These are phyloP conservation scores for Entomortierella beljakovae DNA, from an alignment of 192 early-diverging fungal species.

Conservation along the genomic window DNA sequence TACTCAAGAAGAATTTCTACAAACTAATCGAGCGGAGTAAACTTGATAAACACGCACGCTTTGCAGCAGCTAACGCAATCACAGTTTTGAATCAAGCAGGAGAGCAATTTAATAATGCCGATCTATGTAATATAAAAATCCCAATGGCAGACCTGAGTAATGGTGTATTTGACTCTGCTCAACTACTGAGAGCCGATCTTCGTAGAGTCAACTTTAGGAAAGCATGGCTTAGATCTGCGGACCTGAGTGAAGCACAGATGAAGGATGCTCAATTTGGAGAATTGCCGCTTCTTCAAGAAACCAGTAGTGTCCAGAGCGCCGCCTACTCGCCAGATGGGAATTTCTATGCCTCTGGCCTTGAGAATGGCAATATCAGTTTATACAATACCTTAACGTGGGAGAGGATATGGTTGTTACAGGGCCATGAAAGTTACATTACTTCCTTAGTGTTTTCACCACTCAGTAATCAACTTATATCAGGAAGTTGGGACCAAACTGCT, in stretches of 20 bases:
- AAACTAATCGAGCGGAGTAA: constrained; percentile 4
- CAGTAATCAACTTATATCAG: no score
- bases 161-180: constrained; percentile 3
- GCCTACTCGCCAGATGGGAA: neutral
- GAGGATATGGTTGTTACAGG: neutral
- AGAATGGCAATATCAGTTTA: neutral
- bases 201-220: neutral
- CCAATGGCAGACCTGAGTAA: neutral
- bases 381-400: neutral
- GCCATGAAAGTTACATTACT: neutral
- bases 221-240: neutral
- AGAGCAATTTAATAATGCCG: neutral
- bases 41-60: constrained; percentile 9
- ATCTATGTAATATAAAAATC: neutral
- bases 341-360: neutral
- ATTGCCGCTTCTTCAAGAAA: neutral
- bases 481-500: no score
- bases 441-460: no score
- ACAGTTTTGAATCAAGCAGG: constrained; percentile 17
- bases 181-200: constrained; percentile 5
- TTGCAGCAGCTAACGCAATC: constrained; percentile 28
- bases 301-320: neutral
- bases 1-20: constrained; percentile 12
- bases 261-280: neutral
- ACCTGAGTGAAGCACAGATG: neutral